Conservation (phyloP, 2,329 filamentous ascomycete genomes). For the Aureobasidium sp. region DNA sequence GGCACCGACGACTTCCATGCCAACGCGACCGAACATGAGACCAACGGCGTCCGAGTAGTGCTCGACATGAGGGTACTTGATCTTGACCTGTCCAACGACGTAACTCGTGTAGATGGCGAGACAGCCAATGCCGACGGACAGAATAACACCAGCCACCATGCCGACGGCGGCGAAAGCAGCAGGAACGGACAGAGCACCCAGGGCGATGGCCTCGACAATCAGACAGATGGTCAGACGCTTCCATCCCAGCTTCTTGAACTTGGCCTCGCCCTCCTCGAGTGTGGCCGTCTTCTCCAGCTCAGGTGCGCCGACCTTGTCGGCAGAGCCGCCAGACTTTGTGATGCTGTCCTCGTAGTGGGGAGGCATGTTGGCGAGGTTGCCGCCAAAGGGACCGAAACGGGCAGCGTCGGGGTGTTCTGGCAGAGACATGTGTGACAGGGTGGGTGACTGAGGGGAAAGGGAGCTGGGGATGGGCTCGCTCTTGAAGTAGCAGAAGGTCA, state of each 20-base stretch:
- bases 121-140: conserved; percentile 48
- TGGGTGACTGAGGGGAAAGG: not conserved
- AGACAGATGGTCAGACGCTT: conserved; percentile 38
- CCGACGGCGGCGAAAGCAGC: conserved; percentile 49
- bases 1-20: conserved; percentile 36
- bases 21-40: conserved; percentile 37
- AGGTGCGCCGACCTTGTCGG: conserved; percentile 30
- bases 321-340: not conserved
- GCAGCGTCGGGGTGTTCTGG: conserved; percentile 11
- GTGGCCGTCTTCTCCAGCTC: conserved; percentile 20
- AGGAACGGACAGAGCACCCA: conserved; percentile 53
- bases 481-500: not conserved
- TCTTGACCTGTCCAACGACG: conserved; percentile 55
- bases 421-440: conserved; percentile 13
- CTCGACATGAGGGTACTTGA: conserved; percentile 38
- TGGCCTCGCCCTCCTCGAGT: conserved; percentile 32
- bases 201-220: conserved; percentile 54
- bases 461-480: conserved; percentile 3
- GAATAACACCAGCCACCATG: conserved; percentile 49
- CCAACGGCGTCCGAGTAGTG: conserved; percentile 40
- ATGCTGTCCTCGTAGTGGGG: conserved; percentile 13
- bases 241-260: conserved; percentile 42
- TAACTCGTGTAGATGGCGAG: conserved; percentile 57
- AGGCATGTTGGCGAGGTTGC: conserved; percentile 13
- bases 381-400: conserved; percentile 8